Conservation (phyloP, 164 flowering plant genomes). For the Aristolochia californica region DNA sequence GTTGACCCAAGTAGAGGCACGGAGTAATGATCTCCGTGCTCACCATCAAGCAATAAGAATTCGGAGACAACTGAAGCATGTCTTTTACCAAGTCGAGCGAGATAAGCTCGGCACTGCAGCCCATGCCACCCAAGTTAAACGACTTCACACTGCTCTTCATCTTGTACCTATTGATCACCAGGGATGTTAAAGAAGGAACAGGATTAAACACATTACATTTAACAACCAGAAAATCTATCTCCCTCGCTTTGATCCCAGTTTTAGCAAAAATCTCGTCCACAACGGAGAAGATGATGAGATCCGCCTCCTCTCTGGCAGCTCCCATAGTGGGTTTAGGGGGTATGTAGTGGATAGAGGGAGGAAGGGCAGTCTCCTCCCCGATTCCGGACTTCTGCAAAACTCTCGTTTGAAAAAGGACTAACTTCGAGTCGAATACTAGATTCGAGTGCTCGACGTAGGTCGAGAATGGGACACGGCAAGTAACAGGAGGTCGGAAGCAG, state of each 20-base stretch:
- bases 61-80: conserved; percentile 53
- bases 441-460: conserved; percentile 54
- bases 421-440: conserved; percentile 1
- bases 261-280: too few relatives aligned
- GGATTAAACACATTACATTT: conserved; percentile 75
- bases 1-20: conserved; percentile 71
- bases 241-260: conserved; percentile 5
- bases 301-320: too few relatives aligned
- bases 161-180: conserved; percentile 65
- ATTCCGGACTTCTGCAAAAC: too few relatives aligned
- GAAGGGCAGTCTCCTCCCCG: too few relatives aligned
- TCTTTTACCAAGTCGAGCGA: conserved; percentile 70
- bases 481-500: conserved; percentile 40
- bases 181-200: conserved; percentile 63
- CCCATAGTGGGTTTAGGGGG: too few relatives aligned
- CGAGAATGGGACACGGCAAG: conserved; percentile 48
- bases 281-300: too few relatives aligned
- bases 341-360: too few relatives aligned
- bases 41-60: conserved; percentile 62
- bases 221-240: conserved; percentile 20
- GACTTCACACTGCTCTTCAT: conserved; percentile 50
- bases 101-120: conserved; percentile 72
- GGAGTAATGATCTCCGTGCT: conserved; percentile 80
- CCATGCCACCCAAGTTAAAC: conserved; percentile 78
- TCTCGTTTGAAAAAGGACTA: too few relatives aligned